Conservation (phyloP, 768 basidiomycete species). For the Phylloporus scabripes region DNA sequence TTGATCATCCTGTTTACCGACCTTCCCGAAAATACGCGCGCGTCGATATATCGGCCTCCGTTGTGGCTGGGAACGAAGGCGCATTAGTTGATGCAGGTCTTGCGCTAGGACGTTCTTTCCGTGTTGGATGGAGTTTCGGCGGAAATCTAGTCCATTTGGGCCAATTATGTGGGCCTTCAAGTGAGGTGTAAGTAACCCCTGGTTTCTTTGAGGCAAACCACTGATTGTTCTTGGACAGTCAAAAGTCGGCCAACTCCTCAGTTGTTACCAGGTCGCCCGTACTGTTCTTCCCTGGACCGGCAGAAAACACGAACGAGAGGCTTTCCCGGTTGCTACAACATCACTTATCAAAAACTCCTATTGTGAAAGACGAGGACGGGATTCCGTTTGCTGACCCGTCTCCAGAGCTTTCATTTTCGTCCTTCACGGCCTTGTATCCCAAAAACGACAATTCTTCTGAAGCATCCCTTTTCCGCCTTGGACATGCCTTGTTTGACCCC, state of each 20-base stretch:
- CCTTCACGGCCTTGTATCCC: conserved; percentile 69
- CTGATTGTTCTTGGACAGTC: conserved; percentile 32
- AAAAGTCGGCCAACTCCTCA: conserved; percentile 57
- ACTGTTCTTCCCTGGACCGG: conserved; percentile 34
- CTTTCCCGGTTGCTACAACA: conserved; percentile 66
- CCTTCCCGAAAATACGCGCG: conserved; percentile 80
- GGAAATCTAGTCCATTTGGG: conserved; percentile 75
- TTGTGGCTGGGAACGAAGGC: conserved; percentile 58
- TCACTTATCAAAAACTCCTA: conserved; percentile 68
- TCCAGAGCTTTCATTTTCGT: conserved; percentile 63
- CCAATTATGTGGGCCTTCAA: conserved; percentile 56
- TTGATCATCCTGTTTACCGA: conserved; percentile 59
- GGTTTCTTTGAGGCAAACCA: background rate
- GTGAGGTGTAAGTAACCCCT: conserved; percentile 43
- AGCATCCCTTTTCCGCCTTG: conserved; percentile 82
- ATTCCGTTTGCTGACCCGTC: conserved; percentile 67
- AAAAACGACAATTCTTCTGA: conserved; percentile 67
- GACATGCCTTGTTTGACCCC: conserved; percentile 82
- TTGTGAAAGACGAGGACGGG: conserved; percentile 62
- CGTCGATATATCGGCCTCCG: conserved; percentile 63
- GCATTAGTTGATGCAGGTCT: conserved; percentile 77
- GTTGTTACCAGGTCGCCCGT: conserved; percentile 47
- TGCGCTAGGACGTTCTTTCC: conserved; percentile 79
- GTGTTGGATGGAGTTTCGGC: conserved; percentile 85
- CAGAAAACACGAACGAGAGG: conserved; percentile 34